Conservation (phyloP, 1,284 basidiomycete species). For the Rhodotorula sp. region DNA sequence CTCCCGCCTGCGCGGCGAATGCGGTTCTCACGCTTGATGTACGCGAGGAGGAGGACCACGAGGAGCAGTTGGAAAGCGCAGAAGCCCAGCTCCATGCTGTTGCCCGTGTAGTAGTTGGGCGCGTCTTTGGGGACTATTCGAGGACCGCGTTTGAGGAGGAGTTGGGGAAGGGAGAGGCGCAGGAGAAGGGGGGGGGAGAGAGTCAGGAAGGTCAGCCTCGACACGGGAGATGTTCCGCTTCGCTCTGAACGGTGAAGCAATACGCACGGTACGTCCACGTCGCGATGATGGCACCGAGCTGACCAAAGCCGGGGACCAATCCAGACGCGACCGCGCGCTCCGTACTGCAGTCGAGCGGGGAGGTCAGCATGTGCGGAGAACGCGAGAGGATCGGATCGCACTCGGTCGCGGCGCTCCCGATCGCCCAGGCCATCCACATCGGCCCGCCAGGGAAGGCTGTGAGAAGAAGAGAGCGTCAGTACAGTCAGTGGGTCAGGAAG, state of each 20-base stretch:
- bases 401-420: background rate
- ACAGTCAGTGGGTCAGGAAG: too few species aligned
- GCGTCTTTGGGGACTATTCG: background rate
- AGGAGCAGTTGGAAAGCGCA: background rate
- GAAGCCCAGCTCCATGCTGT: conserved; percentile 1
- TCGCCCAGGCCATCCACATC: background rate
- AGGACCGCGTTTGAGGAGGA: too few species aligned
- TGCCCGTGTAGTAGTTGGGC: conserved; percentile 3
- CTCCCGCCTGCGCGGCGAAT: background rate
- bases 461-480: too few species aligned
- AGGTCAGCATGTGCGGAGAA: background rate
- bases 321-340: background rate
- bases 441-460: background rate
- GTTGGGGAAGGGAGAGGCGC: too few species aligned
- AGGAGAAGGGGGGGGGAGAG: background rate
- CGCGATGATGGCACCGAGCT: background rate
- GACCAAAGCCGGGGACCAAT: background rate
- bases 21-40: conserved; percentile 9
- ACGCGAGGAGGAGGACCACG: background rate
- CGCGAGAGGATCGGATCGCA: background rate
- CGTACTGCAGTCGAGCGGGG: background rate
- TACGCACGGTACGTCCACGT: background rate
- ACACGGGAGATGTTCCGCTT: too few species aligned
- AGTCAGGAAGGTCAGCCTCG: background rate
- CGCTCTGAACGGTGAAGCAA: background rate